Evolutionary conservation across 805 yeast genomes (phyloP).

Genomic region (Brettanomyces anomalus): DNA sequence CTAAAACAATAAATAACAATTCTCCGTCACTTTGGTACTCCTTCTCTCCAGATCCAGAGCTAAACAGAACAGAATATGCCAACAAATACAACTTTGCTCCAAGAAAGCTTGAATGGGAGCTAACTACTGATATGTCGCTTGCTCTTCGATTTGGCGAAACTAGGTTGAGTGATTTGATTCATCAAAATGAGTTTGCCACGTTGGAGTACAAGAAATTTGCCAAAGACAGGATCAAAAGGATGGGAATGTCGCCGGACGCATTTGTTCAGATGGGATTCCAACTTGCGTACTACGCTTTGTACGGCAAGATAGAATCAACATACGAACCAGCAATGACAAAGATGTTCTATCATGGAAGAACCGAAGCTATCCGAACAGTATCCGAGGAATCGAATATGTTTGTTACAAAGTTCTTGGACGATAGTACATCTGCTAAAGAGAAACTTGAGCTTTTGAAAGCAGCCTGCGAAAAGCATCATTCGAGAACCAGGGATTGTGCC

Average conservation of each 20-base stretch:
- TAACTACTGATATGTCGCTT: constrained; percentile 67
- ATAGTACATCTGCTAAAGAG: constrained; percentile 43
- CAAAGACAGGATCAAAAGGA: constrained; percentile 64
- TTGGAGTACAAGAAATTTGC: constrained; percentile 71
- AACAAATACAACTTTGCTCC: constrained; percentile 55
- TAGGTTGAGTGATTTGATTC: constrained; percentile 73
- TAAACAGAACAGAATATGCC: constrained; percentile 20
- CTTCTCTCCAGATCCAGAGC: constrained; percentile 37
- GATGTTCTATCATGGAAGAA: constrained; percentile 77
- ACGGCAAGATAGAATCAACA: constrained; percentile 88
- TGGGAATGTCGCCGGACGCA: constrained; percentile 91
- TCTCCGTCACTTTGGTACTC: constrained; percentile 66
- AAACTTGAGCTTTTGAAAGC: constrained; percentile 51
- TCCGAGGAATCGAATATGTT: constrained; percentile 71
- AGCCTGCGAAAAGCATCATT: constrained; percentile 66
- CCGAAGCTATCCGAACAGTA: constrained; percentile 86
- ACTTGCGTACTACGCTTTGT: constrained; percentile 83
- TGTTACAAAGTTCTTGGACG: constrained; percentile 77
- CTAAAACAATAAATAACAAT: constrained; percentile 68
- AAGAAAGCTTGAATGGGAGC: constrained; percentile 80
- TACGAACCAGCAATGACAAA: constrained; percentile 98
- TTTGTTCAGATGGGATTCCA: constrained; percentile 91
- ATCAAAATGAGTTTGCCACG: constrained; percentile 80
- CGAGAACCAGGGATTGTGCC: constrained; percentile 59
- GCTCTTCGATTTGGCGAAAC: constrained; percentile 89